Conservation (phyloP, 306 rosid genomes). For the Lagenaria siceraria region DNA sequence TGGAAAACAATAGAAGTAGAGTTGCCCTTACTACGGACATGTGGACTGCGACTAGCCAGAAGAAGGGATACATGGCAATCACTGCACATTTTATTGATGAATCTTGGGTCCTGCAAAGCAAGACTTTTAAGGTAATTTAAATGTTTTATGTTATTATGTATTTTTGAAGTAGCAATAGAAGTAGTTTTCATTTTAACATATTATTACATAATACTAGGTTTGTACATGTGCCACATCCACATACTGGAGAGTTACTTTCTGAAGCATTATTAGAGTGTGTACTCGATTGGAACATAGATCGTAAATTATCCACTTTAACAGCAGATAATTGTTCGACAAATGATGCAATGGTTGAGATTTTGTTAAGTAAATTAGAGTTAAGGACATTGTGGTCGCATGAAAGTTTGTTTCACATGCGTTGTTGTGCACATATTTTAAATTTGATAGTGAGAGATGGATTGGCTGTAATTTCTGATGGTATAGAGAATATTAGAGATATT, state of each 20-base stretch:
- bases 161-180: too few relatives aligned
- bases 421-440: too few relatives aligned
- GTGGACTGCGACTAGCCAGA: neutral
- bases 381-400: too few relatives aligned
- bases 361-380: too few relatives aligned
- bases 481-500: too few relatives aligned
- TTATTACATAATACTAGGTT: neutral
- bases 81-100: neutral
- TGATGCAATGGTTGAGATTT: too few relatives aligned
- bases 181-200: neutral
- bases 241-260: neutral
- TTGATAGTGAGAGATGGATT: too few relatives aligned
- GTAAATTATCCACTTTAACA: too few relatives aligned
- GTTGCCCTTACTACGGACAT: neutral
- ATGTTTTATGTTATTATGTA: neutral
- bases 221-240: neutral
- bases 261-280: neutral
- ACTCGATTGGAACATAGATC: neutral
- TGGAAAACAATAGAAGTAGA: neutral
- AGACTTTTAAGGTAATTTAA: neutral
- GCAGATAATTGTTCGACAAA: too few relatives aligned
- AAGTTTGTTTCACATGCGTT: too few relatives aligned
- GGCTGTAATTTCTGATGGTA: too few relatives aligned
- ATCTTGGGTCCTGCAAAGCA: neutral
- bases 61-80: neutral